phyloP scores from a whole-genome alignment of 495 filamentous ascomycete species.

The Penicillium pancosmium region DNA sequence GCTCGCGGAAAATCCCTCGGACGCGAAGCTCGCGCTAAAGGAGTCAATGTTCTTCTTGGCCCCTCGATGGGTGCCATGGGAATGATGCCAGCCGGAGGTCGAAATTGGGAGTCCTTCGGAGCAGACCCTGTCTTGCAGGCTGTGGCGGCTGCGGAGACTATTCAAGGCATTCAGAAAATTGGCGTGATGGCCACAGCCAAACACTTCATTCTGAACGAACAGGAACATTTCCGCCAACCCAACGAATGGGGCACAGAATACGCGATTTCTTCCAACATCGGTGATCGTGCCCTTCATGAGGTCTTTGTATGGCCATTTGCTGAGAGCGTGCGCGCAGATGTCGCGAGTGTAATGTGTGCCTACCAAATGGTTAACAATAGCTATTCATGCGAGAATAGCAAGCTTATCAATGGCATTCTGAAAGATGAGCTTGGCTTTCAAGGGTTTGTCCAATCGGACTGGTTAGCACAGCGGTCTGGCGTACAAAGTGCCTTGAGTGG shows the following conservation, averaged over 20 bases:
- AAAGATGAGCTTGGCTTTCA: slow-evolving; percentile 96
- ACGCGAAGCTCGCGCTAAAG: slow-evolving; percentile 68
- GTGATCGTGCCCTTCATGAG: slow-evolving; percentile 80
- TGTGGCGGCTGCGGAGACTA: slow-evolving; percentile 68
- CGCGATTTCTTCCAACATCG: slow-evolving; percentile 79
- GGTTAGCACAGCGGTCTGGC: slow-evolving; percentile 85
- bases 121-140: slow-evolving; percentile 76
- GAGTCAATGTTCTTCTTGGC: slow-evolving; percentile 76
- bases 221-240: slow-evolving; percentile 81
- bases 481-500: slow-evolving; percentile 80
- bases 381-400: slow-evolving; percentile 89
- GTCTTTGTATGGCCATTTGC: slow-evolving; percentile 91
- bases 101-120: slow-evolving; percentile 91
- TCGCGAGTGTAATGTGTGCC: slow-evolving; percentile 84
- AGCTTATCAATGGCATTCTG: slow-evolving; percentile 87
- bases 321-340: slow-evolving; percentile 82
- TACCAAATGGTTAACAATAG: slow-evolving; percentile 93
- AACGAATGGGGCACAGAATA: slow-evolving; percentile 75
- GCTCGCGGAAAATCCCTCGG: slow-evolving; percentile 69
- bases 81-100: slow-evolving; percentile 79
- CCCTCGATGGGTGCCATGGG: slow-evolving; percentile 79
- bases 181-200: slow-evolving; percentile 86
- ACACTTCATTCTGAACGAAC: slow-evolving; percentile 82
- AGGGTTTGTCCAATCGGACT: slow-evolving; percentile 91
- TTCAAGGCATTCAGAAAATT: slow-evolving; percentile 74